A percentile compares a stretch with the other conserved stretches of the same genome.
Conservation (phyloP, 345 rosid genomes). For the Eucalyptus regnans region DNA sequence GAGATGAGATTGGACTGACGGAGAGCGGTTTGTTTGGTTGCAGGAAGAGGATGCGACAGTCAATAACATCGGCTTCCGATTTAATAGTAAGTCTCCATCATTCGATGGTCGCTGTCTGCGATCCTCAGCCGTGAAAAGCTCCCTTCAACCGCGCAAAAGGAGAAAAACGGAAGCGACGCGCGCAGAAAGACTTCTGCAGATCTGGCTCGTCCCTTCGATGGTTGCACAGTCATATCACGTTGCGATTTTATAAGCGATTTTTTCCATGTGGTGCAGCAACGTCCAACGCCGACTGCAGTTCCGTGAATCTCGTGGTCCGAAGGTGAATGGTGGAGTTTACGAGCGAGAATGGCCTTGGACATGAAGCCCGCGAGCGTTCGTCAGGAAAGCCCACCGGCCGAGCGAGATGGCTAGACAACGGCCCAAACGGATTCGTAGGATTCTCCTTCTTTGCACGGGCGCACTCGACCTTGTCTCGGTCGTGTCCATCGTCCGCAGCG, state of each 20-base stretch:
- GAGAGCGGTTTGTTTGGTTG: not conserved
- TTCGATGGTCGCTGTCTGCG: not conserved
- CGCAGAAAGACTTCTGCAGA: not conserved
- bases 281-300: not conserved
- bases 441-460: not conserved
- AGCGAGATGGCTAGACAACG: not conserved
- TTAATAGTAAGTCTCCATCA: not conserved
- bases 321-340: not conserved
- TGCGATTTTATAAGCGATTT: not conserved
- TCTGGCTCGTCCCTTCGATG: not conserved
- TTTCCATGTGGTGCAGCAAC: not conserved
- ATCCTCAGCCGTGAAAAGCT: not conserved
- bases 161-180: not conserved
- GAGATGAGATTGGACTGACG: not conserved
- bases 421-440: not conserved
- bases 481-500: not conserved
- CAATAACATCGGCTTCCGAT: not conserved
- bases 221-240: not conserved
- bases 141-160: not conserved
- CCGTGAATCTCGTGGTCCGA: not conserved
- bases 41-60: not conserved
- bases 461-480: too few relatives aligned
- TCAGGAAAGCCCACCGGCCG: not conserved
- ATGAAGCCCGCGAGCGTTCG: not conserved
- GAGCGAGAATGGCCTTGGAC: not conserved